phyloP scores from a whole-genome alignment of 1,284 basidiomycete genomes.

The Moesziomyces antarcticus region DNA sequence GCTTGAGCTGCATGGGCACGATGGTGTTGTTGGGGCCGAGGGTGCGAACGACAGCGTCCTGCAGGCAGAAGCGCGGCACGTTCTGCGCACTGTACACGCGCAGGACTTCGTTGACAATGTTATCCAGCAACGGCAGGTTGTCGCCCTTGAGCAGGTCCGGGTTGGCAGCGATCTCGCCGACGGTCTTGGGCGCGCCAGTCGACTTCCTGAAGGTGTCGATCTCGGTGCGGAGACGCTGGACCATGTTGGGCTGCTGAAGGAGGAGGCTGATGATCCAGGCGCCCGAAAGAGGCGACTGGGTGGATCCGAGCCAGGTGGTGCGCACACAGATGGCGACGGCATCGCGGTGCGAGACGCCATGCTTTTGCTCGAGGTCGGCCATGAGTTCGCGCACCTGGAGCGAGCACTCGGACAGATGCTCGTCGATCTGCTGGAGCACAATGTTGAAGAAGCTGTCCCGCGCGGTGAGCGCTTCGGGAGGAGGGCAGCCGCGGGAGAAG shows the following conservation, averaged over 20 bases:
- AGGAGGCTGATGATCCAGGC: slow-evolving; percentile 22
- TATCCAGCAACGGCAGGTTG: slow-evolving; percentile 11
- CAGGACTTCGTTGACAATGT: slow-evolving; percentile 16
- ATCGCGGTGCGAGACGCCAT: slow-evolving; percentile 4
- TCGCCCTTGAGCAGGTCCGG: slow-evolving; percentile 12
- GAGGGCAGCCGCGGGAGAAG: slow-evolving; percentile 3
- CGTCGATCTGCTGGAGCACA: slow-evolving; percentile 7
- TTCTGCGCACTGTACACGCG: slow-evolving; percentile 13
- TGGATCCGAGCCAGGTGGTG: slow-evolving; percentile 17
- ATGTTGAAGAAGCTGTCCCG: slow-evolving; percentile 8
- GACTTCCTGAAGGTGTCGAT: not conserved
- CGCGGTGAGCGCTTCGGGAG: not conserved
- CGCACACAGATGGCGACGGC: slow-evolving; percentile 10
- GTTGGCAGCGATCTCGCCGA: slow-evolving; percentile 2
- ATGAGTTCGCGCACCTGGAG: slow-evolving; percentile 14
- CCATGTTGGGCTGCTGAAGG: slow-evolving; percentile 3
- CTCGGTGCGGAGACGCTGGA: not conserved
- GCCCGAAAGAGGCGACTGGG: slow-evolving; percentile 15
- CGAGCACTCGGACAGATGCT: slow-evolving; percentile 16
- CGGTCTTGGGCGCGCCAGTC: not conserved
- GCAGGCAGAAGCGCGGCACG: slow-evolving; percentile 16
- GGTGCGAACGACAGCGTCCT: slow-evolving; percentile 11
- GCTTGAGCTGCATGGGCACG: slow-evolving; percentile 9
- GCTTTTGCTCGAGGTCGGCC: slow-evolving; percentile 1
- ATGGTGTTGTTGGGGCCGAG: slow-evolving; percentile 4